These are phyloP conservation scores for Yamadazyma pseudoaaseri DNA, from an alignment of 1,139 yeast genomes.

Conservation along the genomic window DNA sequence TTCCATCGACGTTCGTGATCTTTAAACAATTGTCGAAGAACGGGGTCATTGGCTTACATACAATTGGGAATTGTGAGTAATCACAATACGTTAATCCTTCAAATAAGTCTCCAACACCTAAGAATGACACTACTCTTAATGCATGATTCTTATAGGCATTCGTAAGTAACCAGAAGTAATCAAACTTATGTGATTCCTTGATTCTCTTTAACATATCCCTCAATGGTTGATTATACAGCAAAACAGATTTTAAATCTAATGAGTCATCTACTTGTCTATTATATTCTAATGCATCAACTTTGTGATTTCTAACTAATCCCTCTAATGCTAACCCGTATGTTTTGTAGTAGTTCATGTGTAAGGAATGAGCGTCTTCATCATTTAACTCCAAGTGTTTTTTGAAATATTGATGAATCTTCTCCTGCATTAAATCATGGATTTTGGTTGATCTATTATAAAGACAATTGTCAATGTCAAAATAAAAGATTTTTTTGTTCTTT, in stretches of 20 bases:
- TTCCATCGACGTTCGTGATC: slow-evolving; percentile 60
- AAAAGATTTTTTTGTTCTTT: slow-evolving; percentile 54
- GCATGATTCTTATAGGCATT: slow-evolving; percentile 95
- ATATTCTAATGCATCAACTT: slow-evolving; percentile 85
- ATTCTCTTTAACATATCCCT: slow-evolving; percentile 51
- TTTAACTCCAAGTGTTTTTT: slow-evolving; percentile 57
- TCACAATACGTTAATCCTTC: slow-evolving; percentile 95
- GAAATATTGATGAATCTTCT: slow-evolving; percentile 78
- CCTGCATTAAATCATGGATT: slow-evolving; percentile 87
- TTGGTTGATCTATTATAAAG: slow-evolving; percentile 70
- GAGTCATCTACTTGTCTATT: slow-evolving; percentile 90
- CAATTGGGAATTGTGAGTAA: slow-evolving; percentile 61
- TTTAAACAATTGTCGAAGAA: slow-evolving; percentile 53
- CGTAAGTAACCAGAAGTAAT: slow-evolving; percentile 77
- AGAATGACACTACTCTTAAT: slow-evolving; percentile 64
- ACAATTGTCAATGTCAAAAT: slow-evolving; percentile 92
- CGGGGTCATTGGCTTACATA: slow-evolving; percentile 82
- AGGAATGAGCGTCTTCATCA: slow-evolving; percentile 72
- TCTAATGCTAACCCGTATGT: slow-evolving; percentile 92
- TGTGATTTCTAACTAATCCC: slow-evolving; percentile 76
- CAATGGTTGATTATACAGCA: slow-evolving; percentile 56
- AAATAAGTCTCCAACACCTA: slow-evolving; percentile 86
- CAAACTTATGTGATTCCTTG: slow-evolving; percentile 35
- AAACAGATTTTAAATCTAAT: slow-evolving; percentile 74
- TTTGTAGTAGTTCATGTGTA: slow-evolving; percentile 75